phyloP scores from a whole-genome alignment of 306 rosid species.

The Clitoria ternatea region DNA sequence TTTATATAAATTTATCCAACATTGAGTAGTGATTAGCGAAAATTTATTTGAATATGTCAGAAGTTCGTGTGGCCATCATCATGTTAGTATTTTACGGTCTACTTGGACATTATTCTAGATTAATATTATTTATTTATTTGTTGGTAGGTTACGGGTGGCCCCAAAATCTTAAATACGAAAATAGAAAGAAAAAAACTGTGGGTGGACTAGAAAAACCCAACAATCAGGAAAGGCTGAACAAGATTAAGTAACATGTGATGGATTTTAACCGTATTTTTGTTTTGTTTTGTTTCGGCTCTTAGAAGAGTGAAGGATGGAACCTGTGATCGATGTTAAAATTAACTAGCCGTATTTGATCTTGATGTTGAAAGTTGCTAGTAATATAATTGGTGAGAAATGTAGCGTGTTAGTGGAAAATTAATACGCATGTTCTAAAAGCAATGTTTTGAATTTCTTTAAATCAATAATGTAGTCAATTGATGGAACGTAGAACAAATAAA shows the following conservation, averaged over 20 bases:
- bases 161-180: too few species aligned
- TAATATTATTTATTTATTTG: too few species aligned
- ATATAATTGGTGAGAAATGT: background rate
- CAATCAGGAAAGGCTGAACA: background rate
- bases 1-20: too few species aligned
- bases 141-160: background rate
- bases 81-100: background rate
- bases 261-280: too few species aligned
- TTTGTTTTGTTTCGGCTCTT: too few species aligned
- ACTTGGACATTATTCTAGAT: background rate
- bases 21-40: too few species aligned
- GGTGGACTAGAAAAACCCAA: background rate
- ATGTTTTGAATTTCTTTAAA: background rate
- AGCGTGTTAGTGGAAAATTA: background rate
- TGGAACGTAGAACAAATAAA: background rate
- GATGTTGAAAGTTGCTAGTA: background rate
- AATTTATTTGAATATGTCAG: too few species aligned
- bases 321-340: too few species aligned
- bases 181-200: background rate
- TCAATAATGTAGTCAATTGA: background rate
- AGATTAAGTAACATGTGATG: too few species aligned
- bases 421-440: background rate
- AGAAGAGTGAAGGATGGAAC: too few species aligned
- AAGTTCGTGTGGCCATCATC: background rate
- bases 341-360: background rate